Evolutionary conservation across 805 yeast genomes (phyloP).

Genomic region (Saccharomycopsis fodiens): DNA sequence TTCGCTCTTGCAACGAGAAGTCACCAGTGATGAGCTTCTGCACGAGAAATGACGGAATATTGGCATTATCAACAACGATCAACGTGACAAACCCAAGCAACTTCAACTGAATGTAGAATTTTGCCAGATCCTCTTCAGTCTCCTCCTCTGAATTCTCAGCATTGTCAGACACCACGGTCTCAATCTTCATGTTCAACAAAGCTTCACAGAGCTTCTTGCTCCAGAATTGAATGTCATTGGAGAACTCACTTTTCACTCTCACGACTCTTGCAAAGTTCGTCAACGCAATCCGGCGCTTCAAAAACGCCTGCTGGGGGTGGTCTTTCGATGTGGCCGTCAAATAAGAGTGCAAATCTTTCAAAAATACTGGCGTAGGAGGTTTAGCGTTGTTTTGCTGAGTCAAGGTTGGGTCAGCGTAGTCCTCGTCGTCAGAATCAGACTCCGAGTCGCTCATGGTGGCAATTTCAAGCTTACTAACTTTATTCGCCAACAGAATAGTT

Average conservation of each 20-base stretch:
- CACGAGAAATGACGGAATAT: slow-evolving; percentile 14
- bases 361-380: slow-evolving; percentile 15
- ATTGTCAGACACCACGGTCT: slow-evolving; percentile 2
- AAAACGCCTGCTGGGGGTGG: slow-evolving; percentile 6
- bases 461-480: neutral
- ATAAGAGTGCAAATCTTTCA: slow-evolving; percentile 17
- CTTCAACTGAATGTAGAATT: slow-evolving; percentile 13
- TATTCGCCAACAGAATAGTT: neutral
- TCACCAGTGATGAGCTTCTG: slow-evolving; percentile 53
- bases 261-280: slow-evolving; percentile 10
- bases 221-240: slow-evolving; percentile 16
- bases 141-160: neutral
- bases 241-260: slow-evolving; percentile 6
- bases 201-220: slow-evolving; percentile 10
- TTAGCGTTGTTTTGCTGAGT: slow-evolving; percentile 16
- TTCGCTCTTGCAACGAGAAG: slow-evolving; percentile 70
- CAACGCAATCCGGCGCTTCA: slow-evolving; percentile 15
- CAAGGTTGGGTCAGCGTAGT: slow-evolving; percentile 18
- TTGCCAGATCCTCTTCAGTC: slow-evolving; percentile 4
- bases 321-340: slow-evolving; percentile 15
- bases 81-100: slow-evolving; percentile 12
- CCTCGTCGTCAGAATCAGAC: slow-evolving; percentile 20
- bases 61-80: slow-evolving; percentile 4
- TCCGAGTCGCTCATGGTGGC: slow-evolving; percentile 1
- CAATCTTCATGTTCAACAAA: slow-evolving; percentile 13